Conservation (phyloP, 2,329 filamentous ascomycete genomes). For the Sporothrix schenckii region DNA sequence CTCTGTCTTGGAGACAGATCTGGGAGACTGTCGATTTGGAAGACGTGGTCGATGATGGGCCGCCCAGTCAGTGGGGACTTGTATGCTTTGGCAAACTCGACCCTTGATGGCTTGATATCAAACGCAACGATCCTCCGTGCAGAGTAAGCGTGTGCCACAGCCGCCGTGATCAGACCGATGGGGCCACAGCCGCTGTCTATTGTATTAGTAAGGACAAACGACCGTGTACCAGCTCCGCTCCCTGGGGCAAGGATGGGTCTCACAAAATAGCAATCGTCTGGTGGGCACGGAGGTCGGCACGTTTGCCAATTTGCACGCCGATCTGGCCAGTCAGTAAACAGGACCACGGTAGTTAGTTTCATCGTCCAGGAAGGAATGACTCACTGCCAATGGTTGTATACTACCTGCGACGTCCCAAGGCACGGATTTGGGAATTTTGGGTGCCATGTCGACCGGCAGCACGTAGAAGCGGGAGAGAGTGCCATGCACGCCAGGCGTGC, state of each 20-base stretch:
- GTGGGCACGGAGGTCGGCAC: constrained; percentile 71
- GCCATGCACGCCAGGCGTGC: constrained; percentile 85
- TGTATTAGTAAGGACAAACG: neutral
- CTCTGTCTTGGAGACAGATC: constrained; percentile 56
- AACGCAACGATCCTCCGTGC: constrained; percentile 81
- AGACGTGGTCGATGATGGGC: constrained; percentile 72
- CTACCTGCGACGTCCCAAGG: constrained; percentile 83
- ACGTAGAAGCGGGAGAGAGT: constrained; percentile 85
- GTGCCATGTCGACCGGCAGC: constrained; percentile 87
- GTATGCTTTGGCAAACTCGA: constrained; percentile 73
- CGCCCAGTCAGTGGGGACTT: constrained; percentile 28
- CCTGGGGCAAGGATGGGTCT: too few relatives aligned
- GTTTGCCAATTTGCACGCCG: constrained; percentile 73
- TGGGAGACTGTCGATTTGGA: constrained; percentile 62
- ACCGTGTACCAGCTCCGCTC: too few relatives aligned
- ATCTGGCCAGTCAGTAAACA: constrained; percentile 43
- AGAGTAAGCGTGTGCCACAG: constrained; percentile 80
- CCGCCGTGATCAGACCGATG: constrained; percentile 83
- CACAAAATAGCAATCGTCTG: constrained; percentile 76
- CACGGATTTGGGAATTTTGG: constrained; percentile 77
- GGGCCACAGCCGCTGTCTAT: constrained; percentile 67
- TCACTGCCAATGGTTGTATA: constrained; percentile 77
- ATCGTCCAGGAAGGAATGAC: neutral
- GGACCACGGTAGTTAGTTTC: neutral
- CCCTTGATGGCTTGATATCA: constrained; percentile 78